Percentiles rank a stretch among this genome's conserved stretches.
phyloP scores from a whole-genome alignment of 768 basidiomycete genomes.

The Leccinum incarnatum region DNA sequence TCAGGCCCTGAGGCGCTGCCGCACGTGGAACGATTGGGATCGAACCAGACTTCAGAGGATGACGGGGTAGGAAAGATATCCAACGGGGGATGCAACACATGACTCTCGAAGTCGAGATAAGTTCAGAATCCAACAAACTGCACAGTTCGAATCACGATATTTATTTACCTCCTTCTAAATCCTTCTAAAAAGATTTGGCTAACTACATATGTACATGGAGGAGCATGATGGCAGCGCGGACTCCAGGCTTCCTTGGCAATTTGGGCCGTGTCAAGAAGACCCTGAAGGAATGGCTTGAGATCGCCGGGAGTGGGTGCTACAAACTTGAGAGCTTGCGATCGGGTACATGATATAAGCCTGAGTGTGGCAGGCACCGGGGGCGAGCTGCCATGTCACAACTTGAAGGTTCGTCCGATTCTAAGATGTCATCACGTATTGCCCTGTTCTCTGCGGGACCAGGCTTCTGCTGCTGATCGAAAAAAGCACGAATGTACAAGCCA shows the following conservation, averaged over 20 bases:
- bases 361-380: background rate
- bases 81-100: background rate
- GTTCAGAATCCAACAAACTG: background rate
- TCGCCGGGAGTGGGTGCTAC: background rate
- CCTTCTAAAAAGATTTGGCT: background rate
- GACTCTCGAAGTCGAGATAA: background rate
- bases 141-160: background rate
- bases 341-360: background rate
- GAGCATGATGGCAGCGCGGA: background rate
- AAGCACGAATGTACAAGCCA: background rate
- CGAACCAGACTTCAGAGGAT: background rate
- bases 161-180: background rate
- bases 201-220: background rate
- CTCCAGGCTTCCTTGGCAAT: background rate
- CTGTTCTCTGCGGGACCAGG: background rate
- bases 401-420: background rate
- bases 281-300: background rate
- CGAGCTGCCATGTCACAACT: background rate
- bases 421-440: background rate
- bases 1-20: background rate
- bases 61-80: background rate
- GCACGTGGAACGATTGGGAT: background rate
- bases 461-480: conserved; percentile 1
- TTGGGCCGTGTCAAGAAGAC: background rate
- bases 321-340: background rate